Base-by-base conservation (phyloP, 2,329 filamentous ascomycete species). In the Aspergillus tamarii region DNA sequence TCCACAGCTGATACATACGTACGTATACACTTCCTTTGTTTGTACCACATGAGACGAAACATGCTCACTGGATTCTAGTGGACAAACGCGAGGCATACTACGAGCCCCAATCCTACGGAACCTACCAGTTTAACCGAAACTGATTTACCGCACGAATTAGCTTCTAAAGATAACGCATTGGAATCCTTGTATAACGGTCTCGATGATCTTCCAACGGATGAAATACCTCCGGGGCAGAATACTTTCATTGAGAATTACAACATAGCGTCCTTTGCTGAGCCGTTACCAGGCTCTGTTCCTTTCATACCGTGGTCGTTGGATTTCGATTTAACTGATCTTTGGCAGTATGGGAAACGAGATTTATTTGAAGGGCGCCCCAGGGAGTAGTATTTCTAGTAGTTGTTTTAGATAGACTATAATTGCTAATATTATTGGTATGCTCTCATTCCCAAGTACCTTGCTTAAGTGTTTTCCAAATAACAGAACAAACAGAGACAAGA, bases 271-370 rank as follows among this genome's bases (percentile, higher is more conserved):
- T 23, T 54, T 21, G 52, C n/a, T 23, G 52, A 36, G 32, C 11
- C 52, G 21, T 54, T 54, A 12, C 52, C 52, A 0, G 52, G 52
- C 32, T 36, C 52, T 11, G 19, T 34, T 36, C 52, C 52, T 23
- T 54, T 54, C 32, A 36, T 54, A n/a, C 52, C 52, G 30, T 54
- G 52, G 52, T 32, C 28, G 6, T 14, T 54, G 32, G 52, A 54
- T 23, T 54, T 54, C 12, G 52, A 54, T 23, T 23, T 54, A 21
- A 2, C 21, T 23, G 32, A 54, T 36, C 52, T 54, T 10, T 54
- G 52, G 52, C 52, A 54, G 32, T 54, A 23, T 36, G 52, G 52
- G 21, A 14, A 36, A 34, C 52, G 36, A 28, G 46, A 26, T 26
- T 30, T 50, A 28, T 30, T n/a, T n/a, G 23, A 50, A 54, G 32